Evolutionary conservation across 345 rosid genomes (phyloP).

Genomic region (Isatis tinctoria): DNA sequence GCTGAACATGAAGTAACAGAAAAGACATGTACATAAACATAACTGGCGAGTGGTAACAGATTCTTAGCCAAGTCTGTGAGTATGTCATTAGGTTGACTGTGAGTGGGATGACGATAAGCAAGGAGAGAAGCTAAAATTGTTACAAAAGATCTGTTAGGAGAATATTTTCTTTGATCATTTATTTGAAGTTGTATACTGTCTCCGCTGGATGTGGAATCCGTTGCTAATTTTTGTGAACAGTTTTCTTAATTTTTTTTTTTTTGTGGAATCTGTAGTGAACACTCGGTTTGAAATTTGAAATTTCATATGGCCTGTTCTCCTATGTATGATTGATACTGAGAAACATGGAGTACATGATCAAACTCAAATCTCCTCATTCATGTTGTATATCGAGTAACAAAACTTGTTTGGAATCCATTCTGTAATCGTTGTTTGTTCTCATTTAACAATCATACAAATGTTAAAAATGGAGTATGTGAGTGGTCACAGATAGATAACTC

Average conservation of each 20-base stretch:
- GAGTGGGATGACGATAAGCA: background rate
- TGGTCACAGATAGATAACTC: background rate
- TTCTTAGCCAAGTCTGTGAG: conserved; percentile 18
- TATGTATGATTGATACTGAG: conserved; percentile 7
- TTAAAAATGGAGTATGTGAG: conserved; percentile 13
- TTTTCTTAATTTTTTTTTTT: background rate
- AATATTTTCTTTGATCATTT: background rate
- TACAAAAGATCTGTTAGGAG: background rate
- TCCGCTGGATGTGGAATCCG: conserved; percentile 2
- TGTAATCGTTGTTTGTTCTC: background rate
- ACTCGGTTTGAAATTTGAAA: background rate
- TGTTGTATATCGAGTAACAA: background rate
- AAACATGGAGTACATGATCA: conserved; percentile 1
- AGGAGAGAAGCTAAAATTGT: conserved; percentile 11
- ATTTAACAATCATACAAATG: conserved; percentile 10
- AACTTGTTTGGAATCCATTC: background rate
- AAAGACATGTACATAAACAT: conserved; percentile 30
- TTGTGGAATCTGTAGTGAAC: background rate
- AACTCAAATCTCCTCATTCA: background rate
- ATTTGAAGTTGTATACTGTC: background rate
- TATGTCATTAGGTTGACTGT: conserved; percentile 26
- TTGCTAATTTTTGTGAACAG: conserved; percentile 18
- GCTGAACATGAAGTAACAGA: conserved; percentile 13
- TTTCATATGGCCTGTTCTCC: background rate
- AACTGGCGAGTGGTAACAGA: conserved; percentile 19